Percentiles rank a stretch among this genome's conserved stretches.
Conservation (phyloP, 2,329 filamentous ascomycete species). For the Bipolaris zeicola region DNA sequence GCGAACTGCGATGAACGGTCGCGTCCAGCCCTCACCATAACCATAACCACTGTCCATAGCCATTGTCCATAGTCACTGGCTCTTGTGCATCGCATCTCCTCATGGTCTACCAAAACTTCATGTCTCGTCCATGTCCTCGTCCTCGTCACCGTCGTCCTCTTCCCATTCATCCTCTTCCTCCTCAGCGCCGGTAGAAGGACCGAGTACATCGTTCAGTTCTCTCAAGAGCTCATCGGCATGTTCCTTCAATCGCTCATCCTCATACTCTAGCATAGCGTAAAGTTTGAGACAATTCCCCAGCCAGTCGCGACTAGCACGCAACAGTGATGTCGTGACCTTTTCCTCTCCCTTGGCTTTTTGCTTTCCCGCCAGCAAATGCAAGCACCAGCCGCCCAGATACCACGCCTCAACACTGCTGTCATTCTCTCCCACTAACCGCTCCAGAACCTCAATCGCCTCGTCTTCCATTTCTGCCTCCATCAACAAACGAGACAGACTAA, state of each 20-base stretch:
- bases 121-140: constrained; percentile 44
- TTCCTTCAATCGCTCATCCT: constrained; percentile 77
- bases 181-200: constrained; percentile 50
- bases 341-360: constrained; percentile 60
- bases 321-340: constrained; percentile 61
- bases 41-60: not conserved
- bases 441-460: constrained; percentile 82
- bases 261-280: constrained; percentile 81
- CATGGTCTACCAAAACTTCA: constrained; percentile 25
- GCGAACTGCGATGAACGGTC: not conserved
- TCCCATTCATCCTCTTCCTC: constrained; percentile 52
- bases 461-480: constrained; percentile 90
- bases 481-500: constrained; percentile 81
- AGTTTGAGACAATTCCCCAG: constrained; percentile 79
- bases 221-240: constrained; percentile 75
- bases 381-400: constrained; percentile 95
- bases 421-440: constrained; percentile 83
- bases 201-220: constrained; percentile 52
- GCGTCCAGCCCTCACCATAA: not conserved
- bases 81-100: not conserved
- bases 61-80: not conserved
- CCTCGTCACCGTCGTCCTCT: constrained; percentile 44
- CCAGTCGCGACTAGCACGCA: constrained; percentile 81
- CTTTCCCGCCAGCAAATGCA: constrained; percentile 79
- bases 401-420: constrained; percentile 94